Base-by-base conservation (phyloP, 371 early-diverging fungal species). In the Mucor velutinosus region DNA sequence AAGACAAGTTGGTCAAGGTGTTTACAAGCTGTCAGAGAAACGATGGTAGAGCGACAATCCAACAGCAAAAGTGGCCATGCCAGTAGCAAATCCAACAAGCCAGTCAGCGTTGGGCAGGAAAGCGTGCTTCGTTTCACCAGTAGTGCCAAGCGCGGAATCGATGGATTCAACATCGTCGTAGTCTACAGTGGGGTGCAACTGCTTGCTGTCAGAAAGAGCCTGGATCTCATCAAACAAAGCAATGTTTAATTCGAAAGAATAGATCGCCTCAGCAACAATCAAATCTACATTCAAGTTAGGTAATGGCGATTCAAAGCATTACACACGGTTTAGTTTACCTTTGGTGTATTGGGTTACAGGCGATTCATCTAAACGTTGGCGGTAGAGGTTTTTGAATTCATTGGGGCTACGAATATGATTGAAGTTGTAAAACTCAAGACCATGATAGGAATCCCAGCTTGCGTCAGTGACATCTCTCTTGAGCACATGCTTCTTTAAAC, bases 351-450 rank as follows among this genome's bases (percentile, higher is more conserved):
- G 70, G 41, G 67, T 71, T 0, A 83, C 78, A 33, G 39, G 64
- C 14, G 73, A 76, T 14, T 59, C 64, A 32, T 88, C 79, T 25
- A 88, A 67, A 19, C 79, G 74, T 17, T 75, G 79, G 25, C 87
- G 84, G 65, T 82, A 88, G 64, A 73, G 64, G 7, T 73, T 76
- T 74, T 88, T 88, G 80, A 88, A 88, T 17, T 73, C 85, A 23
- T 75, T 74, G 39, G 74, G 73, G 58, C 81, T 81, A 51, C 79
- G 86, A 64, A 88, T 80, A 56, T 71, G 69, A 35, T 74, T 70
- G 66, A 88, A 88, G 37, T 66, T 35, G 60, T 87, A 88, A 51
- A 87, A 86, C 11, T 75, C 70, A 15, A 86, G 69, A 56, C 87
- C 87, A 23, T 82, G 62, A 29, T 73, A 72, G n/a, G 73, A 68